phyloP scores from a whole-genome alignment of 345 rosid species.

The Populus ilicifolia region DNA sequence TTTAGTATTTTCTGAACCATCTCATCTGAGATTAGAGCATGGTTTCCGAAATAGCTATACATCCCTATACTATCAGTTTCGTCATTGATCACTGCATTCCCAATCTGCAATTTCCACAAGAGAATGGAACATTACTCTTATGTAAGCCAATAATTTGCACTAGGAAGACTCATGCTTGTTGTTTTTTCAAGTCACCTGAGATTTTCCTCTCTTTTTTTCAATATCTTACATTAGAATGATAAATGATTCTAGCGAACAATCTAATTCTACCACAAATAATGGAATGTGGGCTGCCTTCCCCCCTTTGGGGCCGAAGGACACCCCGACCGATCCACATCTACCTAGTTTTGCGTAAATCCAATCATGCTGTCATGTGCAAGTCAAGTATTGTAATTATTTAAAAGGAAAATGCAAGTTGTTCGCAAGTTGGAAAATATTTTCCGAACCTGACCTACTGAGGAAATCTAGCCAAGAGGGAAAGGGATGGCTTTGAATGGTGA shows the following conservation, averaged over 20 bases:
- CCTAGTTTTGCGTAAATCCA: neutral
- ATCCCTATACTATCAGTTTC: constrained; percentile 65
- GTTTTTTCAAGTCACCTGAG: neutral
- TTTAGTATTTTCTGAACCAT: constrained; percentile 20
- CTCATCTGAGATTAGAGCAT: constrained; percentile 59
- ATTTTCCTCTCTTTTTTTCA: neutral
- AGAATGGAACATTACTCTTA: neutral
- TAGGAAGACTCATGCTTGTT: neutral
- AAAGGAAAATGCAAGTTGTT: neutral
- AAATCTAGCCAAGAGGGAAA: too few relatives aligned
- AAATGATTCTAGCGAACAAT: neutral
- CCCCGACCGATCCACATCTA: neutral
- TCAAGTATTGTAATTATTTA: neutral
- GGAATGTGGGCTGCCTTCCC: neutral
- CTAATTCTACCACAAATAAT: neutral
- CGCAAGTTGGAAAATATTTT: too few relatives aligned
- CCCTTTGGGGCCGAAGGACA: neutral
- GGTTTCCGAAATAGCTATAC: constrained; percentile 58
- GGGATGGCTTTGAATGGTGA: too few relatives aligned
- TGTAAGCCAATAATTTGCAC: neutral
- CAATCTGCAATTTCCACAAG: constrained; percentile 44
- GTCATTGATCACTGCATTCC: constrained; percentile 76
- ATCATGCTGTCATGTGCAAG: neutral
- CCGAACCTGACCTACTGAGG: too few relatives aligned
- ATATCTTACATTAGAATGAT: neutral